Conservation (phyloP, 2,329 filamentous ascomycete genomes). For the Teratosphaeria gauchensis region DNA sequence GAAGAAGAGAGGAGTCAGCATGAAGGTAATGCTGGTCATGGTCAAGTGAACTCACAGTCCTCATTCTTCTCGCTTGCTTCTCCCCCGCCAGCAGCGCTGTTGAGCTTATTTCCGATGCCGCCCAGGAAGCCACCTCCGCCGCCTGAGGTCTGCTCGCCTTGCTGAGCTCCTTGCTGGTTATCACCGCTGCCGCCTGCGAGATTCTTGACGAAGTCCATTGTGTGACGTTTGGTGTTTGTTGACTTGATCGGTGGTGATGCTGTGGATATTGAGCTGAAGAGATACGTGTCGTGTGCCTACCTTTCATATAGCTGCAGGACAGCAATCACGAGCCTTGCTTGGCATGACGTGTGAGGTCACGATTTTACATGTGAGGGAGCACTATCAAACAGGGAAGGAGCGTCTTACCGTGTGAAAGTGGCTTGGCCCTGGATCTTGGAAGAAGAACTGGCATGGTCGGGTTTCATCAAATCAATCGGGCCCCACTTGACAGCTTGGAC, state of each 20-base stretch:
- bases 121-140: constrained; percentile 6
- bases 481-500: neutral
- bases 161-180: constrained; percentile 22
- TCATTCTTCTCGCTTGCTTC: constrained; percentile 70
- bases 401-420: neutral
- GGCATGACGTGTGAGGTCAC: neutral
- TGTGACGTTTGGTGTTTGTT: neutral
- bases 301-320: neutral
- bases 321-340: neutral
- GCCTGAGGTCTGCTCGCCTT: constrained; percentile 24
- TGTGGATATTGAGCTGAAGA: neutral
- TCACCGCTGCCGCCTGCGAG: constrained; percentile 31
- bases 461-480: neutral
- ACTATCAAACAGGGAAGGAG: neutral
- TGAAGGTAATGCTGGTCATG: neutral
- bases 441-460: neutral
- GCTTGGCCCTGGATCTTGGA: neutral
- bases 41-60: constrained; percentile 15
- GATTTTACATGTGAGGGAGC: neutral
- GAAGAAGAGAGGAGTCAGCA: neutral
- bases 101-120: constrained; percentile 56
- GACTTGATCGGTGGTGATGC: neutral
- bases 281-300: neutral
- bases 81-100: constrained; percentile 63
- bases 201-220: constrained; percentile 42